phyloP scores from a whole-genome alignment of 345 rosid genomes.

The Clarkia xantiana region DNA sequence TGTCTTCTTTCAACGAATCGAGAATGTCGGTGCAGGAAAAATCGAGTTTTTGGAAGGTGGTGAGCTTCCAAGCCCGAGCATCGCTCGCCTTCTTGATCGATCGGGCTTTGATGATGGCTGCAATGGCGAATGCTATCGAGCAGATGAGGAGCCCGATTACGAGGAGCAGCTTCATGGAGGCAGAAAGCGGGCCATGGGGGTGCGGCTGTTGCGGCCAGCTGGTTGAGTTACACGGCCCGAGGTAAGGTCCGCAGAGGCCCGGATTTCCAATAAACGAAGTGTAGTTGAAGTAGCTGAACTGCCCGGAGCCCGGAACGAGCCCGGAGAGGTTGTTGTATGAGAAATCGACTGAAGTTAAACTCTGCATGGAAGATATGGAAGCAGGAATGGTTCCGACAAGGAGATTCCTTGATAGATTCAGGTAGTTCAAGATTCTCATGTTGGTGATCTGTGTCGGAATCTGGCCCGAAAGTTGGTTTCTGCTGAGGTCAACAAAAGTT shows the following conservation, averaged over 20 bases:
- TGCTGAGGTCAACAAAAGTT: slow-evolving; percentile 52
- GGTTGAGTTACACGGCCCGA: slow-evolving; percentile 30
- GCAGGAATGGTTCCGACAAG: slow-evolving; percentile 29
- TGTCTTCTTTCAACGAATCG: slow-evolving; percentile 51
- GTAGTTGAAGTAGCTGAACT: slow-evolving; percentile 36
- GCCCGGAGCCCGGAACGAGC: slow-evolving; percentile 42
- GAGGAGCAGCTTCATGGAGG: slow-evolving; percentile 28
- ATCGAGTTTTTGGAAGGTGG: slow-evolving; percentile 52
- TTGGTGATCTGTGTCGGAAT: slow-evolving; percentile 33
- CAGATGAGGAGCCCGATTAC: slow-evolving; percentile 44
- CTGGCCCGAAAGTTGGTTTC: slow-evolving; percentile 49
- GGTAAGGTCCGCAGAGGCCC: slow-evolving; percentile 32
- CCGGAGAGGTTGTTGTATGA: slow-evolving; percentile 58
- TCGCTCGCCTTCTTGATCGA: slow-evolving; percentile 25
- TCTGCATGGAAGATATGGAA: slow-evolving; percentile 41
- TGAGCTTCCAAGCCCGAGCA: slow-evolving; percentile 38
- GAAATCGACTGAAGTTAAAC: slow-evolving; percentile 50
- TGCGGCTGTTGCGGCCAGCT: slow-evolving; percentile 1
- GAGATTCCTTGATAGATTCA: slow-evolving; percentile 51
- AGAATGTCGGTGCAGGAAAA: slow-evolving; percentile 33
- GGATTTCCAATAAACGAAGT: slow-evolving; percentile 53
- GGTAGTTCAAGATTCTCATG: slow-evolving; percentile 35
- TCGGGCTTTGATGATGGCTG: slow-evolving; percentile 36
- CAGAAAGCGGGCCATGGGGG: slow-evolving; percentile 14
- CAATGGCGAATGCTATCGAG: slow-evolving; percentile 25